Percentiles rank a stretch among this genome's conserved stretches.
These are phyloP conservation scores for Corymbia citriodora DNA, from an alignment of 441 rosid species.

Conservation along the genomic window DNA sequence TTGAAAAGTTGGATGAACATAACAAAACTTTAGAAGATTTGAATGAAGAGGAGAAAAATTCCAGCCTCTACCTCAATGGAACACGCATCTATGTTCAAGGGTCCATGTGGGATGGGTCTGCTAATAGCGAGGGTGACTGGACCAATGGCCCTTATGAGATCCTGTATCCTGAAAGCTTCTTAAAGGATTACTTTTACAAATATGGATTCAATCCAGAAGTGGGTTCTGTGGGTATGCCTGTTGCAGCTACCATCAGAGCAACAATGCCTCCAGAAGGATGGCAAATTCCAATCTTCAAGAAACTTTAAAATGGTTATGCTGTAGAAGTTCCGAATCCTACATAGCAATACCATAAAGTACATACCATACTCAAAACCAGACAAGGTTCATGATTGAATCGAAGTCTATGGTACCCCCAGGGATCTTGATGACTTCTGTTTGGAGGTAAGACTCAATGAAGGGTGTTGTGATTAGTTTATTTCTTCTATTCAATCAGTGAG, in stretches of 20 bases:
- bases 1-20: slow-evolving; percentile 20
- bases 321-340: slow-evolving; percentile 86
- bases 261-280: slow-evolving; percentile 95
- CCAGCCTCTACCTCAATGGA: slow-evolving; percentile 86
- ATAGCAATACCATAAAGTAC: slow-evolving; percentile 92
- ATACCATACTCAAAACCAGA: slow-evolving; percentile 86
- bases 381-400: slow-evolving; percentile 81
- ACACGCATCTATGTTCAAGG: slow-evolving; percentile 79
- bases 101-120: slow-evolving; percentile 98
- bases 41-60: slow-evolving; percentile 28
- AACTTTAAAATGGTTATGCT: slow-evolving; percentile 50
- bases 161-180: slow-evolving; percentile 88
- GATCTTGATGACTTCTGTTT: slow-evolving; percentile 95
- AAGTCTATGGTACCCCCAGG: slow-evolving; percentile 49
- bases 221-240: slow-evolving; percentile 95
- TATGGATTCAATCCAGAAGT: slow-evolving; percentile 98
- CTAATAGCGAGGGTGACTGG: slow-evolving; percentile 79
- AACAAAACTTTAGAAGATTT: slow-evolving; percentile 12
- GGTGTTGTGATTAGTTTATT: not conserved
- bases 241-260: slow-evolving; percentile 86
- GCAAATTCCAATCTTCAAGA: slow-evolving; percentile 69
- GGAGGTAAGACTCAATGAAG: slow-evolving; percentile 42
- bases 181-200: slow-evolving; percentile 61
- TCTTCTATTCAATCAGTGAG: not conserved
- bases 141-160: slow-evolving; percentile 90